Base-by-base conservation (phyloP, 345 rosid genomes). In the Eucalyptus curtisii region DNA sequence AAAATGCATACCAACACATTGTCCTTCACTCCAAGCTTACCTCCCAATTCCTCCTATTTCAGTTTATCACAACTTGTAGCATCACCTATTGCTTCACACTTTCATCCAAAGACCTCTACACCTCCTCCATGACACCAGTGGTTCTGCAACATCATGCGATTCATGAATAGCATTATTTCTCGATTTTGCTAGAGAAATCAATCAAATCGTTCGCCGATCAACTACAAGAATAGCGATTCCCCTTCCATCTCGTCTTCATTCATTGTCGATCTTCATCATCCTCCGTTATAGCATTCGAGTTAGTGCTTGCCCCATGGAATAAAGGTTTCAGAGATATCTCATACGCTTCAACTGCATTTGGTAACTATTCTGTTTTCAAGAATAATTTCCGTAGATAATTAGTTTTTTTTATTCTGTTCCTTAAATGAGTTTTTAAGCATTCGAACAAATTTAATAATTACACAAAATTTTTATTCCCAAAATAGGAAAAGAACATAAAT, bases 391-490 rank as follows among this genome's bases (percentile, higher is more conserved):
- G 42, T 6, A 40, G 5, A 40, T 1, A 40, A 4, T n/a, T n/a
- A 40, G 4, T 40, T 40, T 48, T 49, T 48, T 15, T 48, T 1
- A 49, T 5, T 15, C 14, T 13, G 1, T 49, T 49, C 16, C 16
- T 3, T 49, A 48, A 49, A 5, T 1, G 6, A 49, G 50, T 2
- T 49, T 49, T 0, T 13, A 3, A 49, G 15, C 2, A 48, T 48
- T 48, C 4, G 1, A 50, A 50, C 22, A 3, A 22, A 3, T 49
- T 5, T 49, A 5, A 1, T 49, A 14, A 49, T 5, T 49, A 2
- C 0, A 49, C 7, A 48, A 5, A 5, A 5, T 49, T 14, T 14
- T 49, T 49, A 5, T 5, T 49, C 14, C 7, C 6, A 14, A 1
- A 49, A 49, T 49, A 49, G 5, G 13, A 49, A 49, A 49, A 49